phyloP scores from a whole-genome alignment of 148 eudicot genomes.

The Chenopodium quinoa region DNA sequence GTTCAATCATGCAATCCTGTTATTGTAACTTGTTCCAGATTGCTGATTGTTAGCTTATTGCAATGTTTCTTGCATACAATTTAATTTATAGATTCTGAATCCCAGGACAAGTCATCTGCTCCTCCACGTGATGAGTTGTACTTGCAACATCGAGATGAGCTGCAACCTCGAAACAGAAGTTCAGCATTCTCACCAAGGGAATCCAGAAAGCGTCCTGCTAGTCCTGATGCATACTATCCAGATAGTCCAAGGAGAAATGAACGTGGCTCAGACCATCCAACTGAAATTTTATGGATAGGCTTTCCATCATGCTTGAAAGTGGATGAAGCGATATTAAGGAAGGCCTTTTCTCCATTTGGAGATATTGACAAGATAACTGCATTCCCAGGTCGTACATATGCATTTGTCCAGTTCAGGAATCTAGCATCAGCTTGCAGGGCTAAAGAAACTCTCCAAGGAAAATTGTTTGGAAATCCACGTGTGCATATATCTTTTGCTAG shows the following conservation, averaged over 20 bases:
- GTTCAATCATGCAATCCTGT: neutral
- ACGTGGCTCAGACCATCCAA: conserved; percentile 51
- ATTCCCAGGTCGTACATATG: conserved; percentile 77
- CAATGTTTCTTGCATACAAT: conserved; percentile 2
- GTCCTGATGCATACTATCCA: conserved; percentile 44
- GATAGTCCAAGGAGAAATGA: conserved; percentile 42
- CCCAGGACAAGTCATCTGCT: conserved; percentile 68
- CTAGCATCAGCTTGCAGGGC: conserved; percentile 64
- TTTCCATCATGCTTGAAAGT: conserved; percentile 69
- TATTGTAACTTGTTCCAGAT: neutral
- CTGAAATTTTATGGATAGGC: conserved; percentile 82
- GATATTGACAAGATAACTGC: conserved; percentile 77
- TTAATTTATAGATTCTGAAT: conserved; percentile 27
- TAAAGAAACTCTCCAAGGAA: conserved; percentile 78
- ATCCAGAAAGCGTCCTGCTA: conserved; percentile 41
- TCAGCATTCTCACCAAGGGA: conserved; percentile 55
- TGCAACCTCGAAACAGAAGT: conserved; percentile 42
- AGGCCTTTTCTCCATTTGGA: conserved; percentile 82
- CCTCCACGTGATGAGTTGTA: conserved; percentile 48
- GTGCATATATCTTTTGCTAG: conserved; percentile 74
- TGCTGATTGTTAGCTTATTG: neutral
- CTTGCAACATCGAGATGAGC: conserved; percentile 46
- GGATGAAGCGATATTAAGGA: conserved; percentile 59
- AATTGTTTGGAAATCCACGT: conserved; percentile 78
- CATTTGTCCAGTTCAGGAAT: conserved; percentile 65